A percentile compares a stretch with the other conserved stretches of the same genome.
phyloP scores from a whole-genome alignment of 306 rosid species.

The Gynostemma pentaphyllum region DNA sequence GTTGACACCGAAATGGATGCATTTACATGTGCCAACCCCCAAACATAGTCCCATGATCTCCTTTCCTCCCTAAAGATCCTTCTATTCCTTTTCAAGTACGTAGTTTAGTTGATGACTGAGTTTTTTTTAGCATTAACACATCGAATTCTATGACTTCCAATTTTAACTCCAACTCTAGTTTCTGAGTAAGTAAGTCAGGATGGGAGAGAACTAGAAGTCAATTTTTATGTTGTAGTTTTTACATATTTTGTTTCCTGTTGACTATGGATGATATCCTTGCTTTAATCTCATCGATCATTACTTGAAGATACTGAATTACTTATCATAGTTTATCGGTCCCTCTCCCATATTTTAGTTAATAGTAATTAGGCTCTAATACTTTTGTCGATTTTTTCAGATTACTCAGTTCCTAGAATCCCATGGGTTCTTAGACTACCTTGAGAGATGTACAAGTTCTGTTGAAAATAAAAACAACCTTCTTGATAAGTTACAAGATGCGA shows the following conservation, averaged over 20 bases:
- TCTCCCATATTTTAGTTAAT: background rate
- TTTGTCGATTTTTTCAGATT: conserved; percentile 39
- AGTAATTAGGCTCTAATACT: conserved; percentile 12
- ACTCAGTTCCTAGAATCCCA: conserved; percentile 80
- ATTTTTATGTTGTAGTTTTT: too few relatives aligned
- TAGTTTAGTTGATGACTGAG: background rate
- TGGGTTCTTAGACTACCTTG: conserved; percentile 91
- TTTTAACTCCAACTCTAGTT: too few relatives aligned
- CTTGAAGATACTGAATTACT: background rate
- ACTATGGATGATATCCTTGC: too few relatives aligned
- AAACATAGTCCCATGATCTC: too few relatives aligned
- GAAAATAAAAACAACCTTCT: conserved; percentile 74
- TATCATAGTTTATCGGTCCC: background rate
- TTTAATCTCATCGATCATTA: background rate
- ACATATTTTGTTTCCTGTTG: too few relatives aligned
- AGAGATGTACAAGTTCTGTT: conserved; percentile 71
- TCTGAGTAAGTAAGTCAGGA: too few relatives aligned
- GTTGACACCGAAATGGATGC: too few relatives aligned
- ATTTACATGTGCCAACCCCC: too few relatives aligned
- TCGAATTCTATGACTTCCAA: background rate
- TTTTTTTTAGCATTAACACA: background rate
- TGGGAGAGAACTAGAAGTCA: too few relatives aligned
- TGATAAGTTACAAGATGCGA: conserved; percentile 94
- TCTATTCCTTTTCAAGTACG: too few relatives aligned
- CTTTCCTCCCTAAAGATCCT: too few relatives aligned